Conservation (phyloP, 257 asterid genomes). For the Solanum virginianum region DNA sequence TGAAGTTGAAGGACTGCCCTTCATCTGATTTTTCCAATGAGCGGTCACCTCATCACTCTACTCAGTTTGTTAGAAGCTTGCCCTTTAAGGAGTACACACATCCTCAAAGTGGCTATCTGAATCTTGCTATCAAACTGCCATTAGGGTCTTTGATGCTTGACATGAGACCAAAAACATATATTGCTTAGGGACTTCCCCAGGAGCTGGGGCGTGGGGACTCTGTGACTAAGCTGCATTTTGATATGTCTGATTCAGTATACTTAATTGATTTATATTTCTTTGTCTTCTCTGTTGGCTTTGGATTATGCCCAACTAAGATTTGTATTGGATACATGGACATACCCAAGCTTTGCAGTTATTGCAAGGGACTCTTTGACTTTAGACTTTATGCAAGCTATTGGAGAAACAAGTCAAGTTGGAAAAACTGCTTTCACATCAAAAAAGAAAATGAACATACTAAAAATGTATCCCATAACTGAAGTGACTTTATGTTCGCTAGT, state of each 20-base stretch:
- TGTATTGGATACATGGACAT: neutral
- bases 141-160: conserved; percentile 41
- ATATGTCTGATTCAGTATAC: neutral
- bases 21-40: conserved; percentile 26
- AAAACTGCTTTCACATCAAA: neutral
- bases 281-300: no score
- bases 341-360: neutral
- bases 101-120: conserved; percentile 43
- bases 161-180: neutral
- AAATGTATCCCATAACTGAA: neutral
- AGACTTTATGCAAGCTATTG: neutral
- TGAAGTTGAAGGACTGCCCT: conserved; percentile 84
- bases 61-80: conserved; percentile 60
- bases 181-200: neutral
- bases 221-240: neutral
- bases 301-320: neutral
- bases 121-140: conserved; percentile 58
- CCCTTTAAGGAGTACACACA: conserved; percentile 77
- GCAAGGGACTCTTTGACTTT: neutral
- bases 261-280: neutral
- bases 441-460: neutral
- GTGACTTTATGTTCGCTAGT: neutral
- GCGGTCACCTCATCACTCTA: conserved; percentile 48
- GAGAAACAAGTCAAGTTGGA: neutral
- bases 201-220: conserved; percentile 40